Conservation (phyloP, 148 eudicot genomes). For the Rhododendron henanense region DNA sequence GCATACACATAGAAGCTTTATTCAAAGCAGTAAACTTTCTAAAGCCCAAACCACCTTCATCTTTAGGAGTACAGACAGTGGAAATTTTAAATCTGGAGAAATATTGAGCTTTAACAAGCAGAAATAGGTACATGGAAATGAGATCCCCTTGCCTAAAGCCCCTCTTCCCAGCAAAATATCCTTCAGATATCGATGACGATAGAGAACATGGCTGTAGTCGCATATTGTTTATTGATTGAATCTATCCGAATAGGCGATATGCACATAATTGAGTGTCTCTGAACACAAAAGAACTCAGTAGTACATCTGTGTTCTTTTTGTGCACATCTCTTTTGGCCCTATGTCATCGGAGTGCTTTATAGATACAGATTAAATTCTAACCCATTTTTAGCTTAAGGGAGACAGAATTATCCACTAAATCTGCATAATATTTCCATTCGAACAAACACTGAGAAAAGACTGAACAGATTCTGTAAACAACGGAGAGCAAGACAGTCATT, state of each 20-base stretch:
- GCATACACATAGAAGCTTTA: neutral
- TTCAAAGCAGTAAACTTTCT: neutral
- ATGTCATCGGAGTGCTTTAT: neutral
- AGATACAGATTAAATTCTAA: neutral
- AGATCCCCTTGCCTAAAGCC: neutral
- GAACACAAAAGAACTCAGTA: neutral
- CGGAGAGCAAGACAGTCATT: neutral
- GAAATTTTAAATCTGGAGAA: neutral
- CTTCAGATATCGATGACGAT: neutral
- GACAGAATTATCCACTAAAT: neutral
- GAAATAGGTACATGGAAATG: neutral
- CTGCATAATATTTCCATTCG: neutral
- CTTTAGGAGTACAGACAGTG: neutral
- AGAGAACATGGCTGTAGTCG: neutral
- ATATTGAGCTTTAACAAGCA: neutral
- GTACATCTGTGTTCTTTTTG: neutral
- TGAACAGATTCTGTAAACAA: neutral
- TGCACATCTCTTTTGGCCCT: neutral
- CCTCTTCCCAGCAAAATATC: neutral
- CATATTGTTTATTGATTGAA: neutral
- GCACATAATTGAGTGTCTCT: neutral
- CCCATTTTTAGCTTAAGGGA: neutral
- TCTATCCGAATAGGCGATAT: neutral
- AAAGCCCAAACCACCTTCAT: neutral
- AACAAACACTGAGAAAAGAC: neutral